phyloP scores from a whole-genome alignment of 2,329 filamentous ascomycete species.

The Fusarium nygamai region DNA sequence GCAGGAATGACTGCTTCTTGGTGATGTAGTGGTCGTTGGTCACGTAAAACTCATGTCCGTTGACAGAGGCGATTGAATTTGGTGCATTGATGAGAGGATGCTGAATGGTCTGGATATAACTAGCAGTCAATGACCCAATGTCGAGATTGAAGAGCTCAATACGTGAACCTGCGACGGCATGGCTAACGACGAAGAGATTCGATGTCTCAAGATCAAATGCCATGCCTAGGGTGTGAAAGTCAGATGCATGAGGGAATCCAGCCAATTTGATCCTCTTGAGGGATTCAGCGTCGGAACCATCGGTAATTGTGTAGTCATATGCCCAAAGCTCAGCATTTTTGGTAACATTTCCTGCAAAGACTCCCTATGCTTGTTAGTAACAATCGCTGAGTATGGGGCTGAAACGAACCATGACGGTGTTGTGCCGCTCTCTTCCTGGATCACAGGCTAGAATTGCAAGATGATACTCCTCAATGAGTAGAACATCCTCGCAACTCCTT shows the following conservation, averaged over 20 bases:
- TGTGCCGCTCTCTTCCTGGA: conserved; percentile 52
- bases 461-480: conserved; percentile 49
- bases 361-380: conserved; percentile 35
- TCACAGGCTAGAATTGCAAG: conserved; percentile 53
- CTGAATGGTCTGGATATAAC: conserved; percentile 49
- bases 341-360: conserved; percentile 30
- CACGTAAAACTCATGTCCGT: conserved; percentile 51
- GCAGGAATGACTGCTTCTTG: conserved; percentile 30
- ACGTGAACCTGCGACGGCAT: conserved; percentile 47
- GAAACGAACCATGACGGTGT: conserved; percentile 52
- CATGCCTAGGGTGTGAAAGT: conserved; percentile 54
- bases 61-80: conserved; percentile 52
- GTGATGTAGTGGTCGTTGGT: conserved; percentile 54
- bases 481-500: conserved; percentile 53
- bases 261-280: conserved; percentile 37
- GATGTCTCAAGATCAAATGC: conserved; percentile 49
- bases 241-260: conserved; percentile 38
- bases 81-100: conserved; percentile 52
- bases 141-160: conserved; percentile 55
- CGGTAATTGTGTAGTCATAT: conserved; percentile 49
- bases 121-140: conserved; percentile 45
- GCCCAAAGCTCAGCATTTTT: conserved; percentile 48
- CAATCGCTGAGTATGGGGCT: background rate
- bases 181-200: conserved; percentile 51
- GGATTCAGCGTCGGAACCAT: conserved; percentile 19